These are phyloP conservation scores for Parathielavia hyrcaniae DNA, from an alignment of 495 filamentous ascomycete genomes.

Conservation along the genomic window DNA sequence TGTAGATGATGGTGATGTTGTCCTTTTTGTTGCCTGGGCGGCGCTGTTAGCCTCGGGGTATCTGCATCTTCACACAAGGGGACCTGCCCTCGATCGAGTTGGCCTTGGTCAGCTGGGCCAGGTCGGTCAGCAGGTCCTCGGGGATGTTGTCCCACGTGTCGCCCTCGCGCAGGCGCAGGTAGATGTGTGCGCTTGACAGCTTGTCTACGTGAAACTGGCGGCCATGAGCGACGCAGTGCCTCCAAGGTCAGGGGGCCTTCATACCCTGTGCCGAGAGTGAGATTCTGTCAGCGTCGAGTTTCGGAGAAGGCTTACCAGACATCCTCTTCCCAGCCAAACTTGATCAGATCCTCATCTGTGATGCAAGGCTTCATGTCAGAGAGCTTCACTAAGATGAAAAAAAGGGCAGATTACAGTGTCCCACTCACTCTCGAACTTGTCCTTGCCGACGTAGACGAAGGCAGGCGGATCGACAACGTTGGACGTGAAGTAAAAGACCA, in stretches of 20 bases:
- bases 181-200: conserved; percentile 91
- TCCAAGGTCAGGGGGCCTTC: neutral
- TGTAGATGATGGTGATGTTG: conserved; percentile 93
- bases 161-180: conserved; percentile 75
- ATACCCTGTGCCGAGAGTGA: conserved; percentile 14
- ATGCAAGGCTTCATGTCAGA: conserved; percentile 1
- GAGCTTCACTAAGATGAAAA: neutral
- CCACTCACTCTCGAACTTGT: conserved; percentile 96
- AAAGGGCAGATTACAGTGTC: neutral
- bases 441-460: conserved; percentile 92
- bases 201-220: conserved; percentile 94
- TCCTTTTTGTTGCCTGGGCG: conserved; percentile 82
- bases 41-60: neutral
- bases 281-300: neutral
- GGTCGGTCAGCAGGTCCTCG: conserved; percentile 69
- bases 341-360: conserved; percentile 91
- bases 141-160: conserved; percentile 82
- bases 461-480: conserved; percentile 64
- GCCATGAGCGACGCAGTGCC: conserved; percentile 9
- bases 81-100: conserved; percentile 91
- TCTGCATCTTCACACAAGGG: neutral
- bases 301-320: conserved; percentile 61
- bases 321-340: conserved; percentile 87
- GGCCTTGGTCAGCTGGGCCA: conserved; percentile 92
- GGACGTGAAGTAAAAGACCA: conserved; percentile 97